Evolutionary conservation across 768 basidiomycete genomes (phyloP), one percentile per base, ranked within the genome.

Genomic region (Hypholoma fasciculare): DNA sequence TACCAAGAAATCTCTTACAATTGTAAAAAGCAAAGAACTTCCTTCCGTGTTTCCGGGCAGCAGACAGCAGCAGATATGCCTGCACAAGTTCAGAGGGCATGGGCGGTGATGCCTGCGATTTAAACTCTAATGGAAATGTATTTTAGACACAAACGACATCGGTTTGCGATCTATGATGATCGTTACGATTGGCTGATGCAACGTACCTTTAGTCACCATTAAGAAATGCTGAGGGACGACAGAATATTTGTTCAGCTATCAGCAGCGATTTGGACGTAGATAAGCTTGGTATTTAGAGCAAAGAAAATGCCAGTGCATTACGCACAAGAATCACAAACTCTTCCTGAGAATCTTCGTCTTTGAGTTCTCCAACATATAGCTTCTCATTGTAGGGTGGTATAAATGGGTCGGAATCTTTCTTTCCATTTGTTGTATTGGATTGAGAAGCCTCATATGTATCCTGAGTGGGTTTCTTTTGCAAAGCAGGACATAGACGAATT

Each of bases 21-120:
- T 98, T 98, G 72, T 94, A 97, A 74, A 97, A 97, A 1, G 90
- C 91, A 56, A 97, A 83, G 56, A 88, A 78, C 36, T 74, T 78
- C 58, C 77, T 80, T 13, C 85, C 84, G 0, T 76, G 77, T 64
- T 83, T 82, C 42, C 79, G 78, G 44, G 87, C 92, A 3, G 92
- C 88, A 1, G 80, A 70, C 2, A 98, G 76, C 27, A 96, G 75
- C n/a, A 77, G 69, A 72, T 94, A 95, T 4, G 86, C 78, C 57
- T 89, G 85, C 3, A 89, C 83, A 11, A 97, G 81, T 67, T 97
- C 93, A 14, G 82, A 69, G 0, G 95, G 95, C 59, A 84, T 73
- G 19, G 95, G 79, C 5, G 95, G 94, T 0, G 90, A 85, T 1
- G 87, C 78, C 72, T 98, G 96, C 2, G 89, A 83, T 62, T 78